A percentile compares a stretch with the other conserved stretches of the same genome.
phyloP scores from a whole-genome alignment of 495 filamentous ascomycete genomes.

The Parathielavia hyrcaniae region DNA sequence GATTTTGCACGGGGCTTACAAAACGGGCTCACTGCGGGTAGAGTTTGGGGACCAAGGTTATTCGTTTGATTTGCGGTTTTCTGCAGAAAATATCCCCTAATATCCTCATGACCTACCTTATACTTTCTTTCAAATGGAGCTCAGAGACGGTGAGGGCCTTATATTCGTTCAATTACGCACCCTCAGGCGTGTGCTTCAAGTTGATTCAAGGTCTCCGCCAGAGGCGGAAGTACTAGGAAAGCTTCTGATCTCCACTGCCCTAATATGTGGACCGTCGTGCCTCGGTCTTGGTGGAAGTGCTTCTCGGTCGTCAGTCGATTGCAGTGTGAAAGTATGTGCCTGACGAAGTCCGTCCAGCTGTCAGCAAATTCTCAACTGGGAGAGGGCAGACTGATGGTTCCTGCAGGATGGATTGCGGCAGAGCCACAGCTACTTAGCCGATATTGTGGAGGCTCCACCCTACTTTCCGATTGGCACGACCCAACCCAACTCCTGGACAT shows the following conservation, averaged over 20 bases:
- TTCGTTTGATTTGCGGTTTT: conserved; percentile 29
- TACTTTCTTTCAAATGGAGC: not conserved
- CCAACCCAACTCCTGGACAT: conserved; percentile 10
- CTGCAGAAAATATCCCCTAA: conserved; percentile 31
- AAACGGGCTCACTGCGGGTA: conserved; percentile 26
- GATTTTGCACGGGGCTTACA: conserved; percentile 27
- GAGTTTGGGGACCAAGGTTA: conserved; percentile 26
- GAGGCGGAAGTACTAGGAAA: conserved; percentile 27
- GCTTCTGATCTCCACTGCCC: conserved; percentile 19
- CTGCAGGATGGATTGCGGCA: conserved; percentile 9
- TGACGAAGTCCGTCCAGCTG: not conserved
- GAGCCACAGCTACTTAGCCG: not conserved
- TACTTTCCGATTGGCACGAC: conserved; percentile 4
- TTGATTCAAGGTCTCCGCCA: conserved; percentile 30
- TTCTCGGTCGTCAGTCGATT: no score
- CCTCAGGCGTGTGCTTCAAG: conserved; percentile 36
- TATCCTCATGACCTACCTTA: conserved; percentile 28
- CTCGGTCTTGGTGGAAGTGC: not conserved
- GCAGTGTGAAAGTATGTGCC: not conserved
- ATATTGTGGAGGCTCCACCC: not conserved
- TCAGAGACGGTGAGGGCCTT: conserved; percentile 19
- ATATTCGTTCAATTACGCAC: conserved; percentile 31
- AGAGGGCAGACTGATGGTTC: conserved; percentile 2
- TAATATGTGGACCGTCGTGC: not conserved
- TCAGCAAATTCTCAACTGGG: no score